Evolutionary conservation across 805 yeast genomes (phyloP).

Genomic region (Saturnispora hagleri): DNA sequence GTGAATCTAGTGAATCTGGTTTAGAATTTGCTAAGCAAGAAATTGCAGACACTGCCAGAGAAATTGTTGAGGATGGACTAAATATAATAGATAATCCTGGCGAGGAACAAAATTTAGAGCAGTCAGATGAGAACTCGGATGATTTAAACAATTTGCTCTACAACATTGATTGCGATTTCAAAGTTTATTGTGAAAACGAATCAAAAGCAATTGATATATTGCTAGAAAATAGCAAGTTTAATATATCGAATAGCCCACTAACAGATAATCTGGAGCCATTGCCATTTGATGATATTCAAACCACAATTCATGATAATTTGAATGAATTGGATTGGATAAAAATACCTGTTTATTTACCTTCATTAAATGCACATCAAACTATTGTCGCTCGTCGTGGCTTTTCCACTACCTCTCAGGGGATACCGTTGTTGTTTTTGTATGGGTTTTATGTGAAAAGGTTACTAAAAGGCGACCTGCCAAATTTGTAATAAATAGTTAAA

Average conservation of each 20-base stretch:
- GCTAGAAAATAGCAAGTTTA: neutral
- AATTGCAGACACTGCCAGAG: conserved; percentile 21
- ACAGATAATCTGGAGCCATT: conserved; percentile 14
- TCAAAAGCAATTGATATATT: conserved; percentile 1
- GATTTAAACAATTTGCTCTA: neutral
- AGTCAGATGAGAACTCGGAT: neutral
- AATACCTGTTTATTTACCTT: conserved; percentile 60
- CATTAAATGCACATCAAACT: conserved; percentile 78
- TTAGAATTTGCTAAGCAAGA: conserved; percentile 7
- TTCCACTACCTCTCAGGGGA: conserved; percentile 39
- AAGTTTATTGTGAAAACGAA: conserved; percentile 9
- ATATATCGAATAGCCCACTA: conserved; percentile 8
- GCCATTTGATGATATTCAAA: conserved; percentile 19
- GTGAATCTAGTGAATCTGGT: neutral
- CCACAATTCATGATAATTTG: conserved; percentile 40
- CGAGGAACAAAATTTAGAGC: neutral
- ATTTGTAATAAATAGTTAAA: neutral
- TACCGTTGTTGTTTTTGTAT: conserved; percentile 46
- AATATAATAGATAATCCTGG: conserved; percentile 6
- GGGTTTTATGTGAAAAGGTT: conserved; percentile 18
- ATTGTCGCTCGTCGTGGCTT: conserved; percentile 73
- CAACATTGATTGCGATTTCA: conserved; percentile 11
- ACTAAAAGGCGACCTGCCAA: neutral
- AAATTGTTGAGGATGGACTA: conserved; percentile 23
- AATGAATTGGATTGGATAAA: conserved; percentile 68